Percentiles rank a stretch among this genome's conserved stretches.
Evolutionary conservation across 2,329 filamentous ascomycete genomes (phyloP).

Genomic region (Fusarium acutatum): DNA sequence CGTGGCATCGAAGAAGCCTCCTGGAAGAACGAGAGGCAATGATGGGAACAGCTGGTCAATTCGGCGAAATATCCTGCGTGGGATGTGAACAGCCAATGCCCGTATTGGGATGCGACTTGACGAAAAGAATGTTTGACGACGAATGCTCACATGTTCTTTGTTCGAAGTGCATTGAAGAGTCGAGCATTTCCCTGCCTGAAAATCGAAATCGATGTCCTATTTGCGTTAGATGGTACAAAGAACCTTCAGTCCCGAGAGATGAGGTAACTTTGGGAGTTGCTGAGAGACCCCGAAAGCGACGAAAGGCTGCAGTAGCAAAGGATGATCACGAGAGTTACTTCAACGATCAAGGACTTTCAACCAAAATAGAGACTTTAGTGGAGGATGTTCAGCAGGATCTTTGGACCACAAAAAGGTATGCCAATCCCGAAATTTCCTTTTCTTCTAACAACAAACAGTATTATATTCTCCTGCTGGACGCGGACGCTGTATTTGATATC

Average conservation of each 20-base stretch:
- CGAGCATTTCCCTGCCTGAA: accelerated
- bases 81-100: slow-evolving; percentile 1
- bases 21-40: not conserved
- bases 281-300: not conserved
- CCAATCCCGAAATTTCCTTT: accelerated
- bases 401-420: slow-evolving; percentile 1
- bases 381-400: not conserved
- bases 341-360: not conserved
- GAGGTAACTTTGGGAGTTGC: accelerated
- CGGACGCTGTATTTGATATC: slow-evolving; percentile 51
- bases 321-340: slow-evolving; percentile 4
- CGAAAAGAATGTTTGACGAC: not conserved
- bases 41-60: not conserved
- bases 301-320: accelerated
- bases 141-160: not conserved
- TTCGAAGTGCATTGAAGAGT: not conserved
- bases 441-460: slow-evolving; percentile 37
- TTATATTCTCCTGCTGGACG: slow-evolving; percentile 59
- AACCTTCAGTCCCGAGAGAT: accelerated
- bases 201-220: not conserved
- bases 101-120: not conserved
- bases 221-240: slow-evolving; percentile 1
- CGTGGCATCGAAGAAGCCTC: not conserved
- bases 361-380: not conserved
- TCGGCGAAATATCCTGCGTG: not conserved